Evolutionary conservation across 2,329 filamentous ascomycete species (phyloP).

Genomic region (Diaporthe aspalathi): DNA sequence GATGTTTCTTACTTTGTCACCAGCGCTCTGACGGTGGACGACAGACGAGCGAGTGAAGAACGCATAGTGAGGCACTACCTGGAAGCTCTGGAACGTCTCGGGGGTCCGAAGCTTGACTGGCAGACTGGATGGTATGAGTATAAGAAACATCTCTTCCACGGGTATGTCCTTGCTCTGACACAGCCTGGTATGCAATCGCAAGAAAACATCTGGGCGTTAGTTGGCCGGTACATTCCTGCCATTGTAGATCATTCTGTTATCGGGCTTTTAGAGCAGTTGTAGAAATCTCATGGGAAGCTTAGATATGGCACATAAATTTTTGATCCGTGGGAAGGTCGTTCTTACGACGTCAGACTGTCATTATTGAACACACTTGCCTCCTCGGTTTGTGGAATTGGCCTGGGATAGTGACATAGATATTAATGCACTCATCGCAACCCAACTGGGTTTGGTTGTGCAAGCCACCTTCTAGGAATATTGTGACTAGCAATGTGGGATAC

Average conservation of each 20-base stretch:
- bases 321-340: too few relatives aligned
- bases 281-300: too few relatives aligned
- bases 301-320: too few relatives aligned
- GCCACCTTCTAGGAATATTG: too few relatives aligned
- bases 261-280: neutral
- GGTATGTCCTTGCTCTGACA: neutral
- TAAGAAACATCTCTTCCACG: constrained; percentile 3
- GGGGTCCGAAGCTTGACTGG: neutral
- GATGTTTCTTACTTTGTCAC: constrained; percentile 10
- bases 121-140: neutral
- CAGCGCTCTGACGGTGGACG: neutral
- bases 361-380: too few relatives aligned
- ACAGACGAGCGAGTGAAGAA: neutral
- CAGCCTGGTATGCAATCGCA: constrained; percentile 1
- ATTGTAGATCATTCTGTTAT: neutral
- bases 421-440: too few relatives aligned
- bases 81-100: neutral
- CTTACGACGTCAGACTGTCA: too few relatives aligned
- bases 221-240: neutral
- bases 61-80: neutral
- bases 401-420: too few relatives aligned
- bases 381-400: too few relatives aligned
- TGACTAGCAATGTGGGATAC: too few relatives aligned
- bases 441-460: too few relatives aligned
- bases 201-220: neutral